These are phyloP conservation scores for Phoma sp. DNA, from an alignment of 2,329 filamentous ascomycete genomes.

Conservation along the genomic window DNA sequence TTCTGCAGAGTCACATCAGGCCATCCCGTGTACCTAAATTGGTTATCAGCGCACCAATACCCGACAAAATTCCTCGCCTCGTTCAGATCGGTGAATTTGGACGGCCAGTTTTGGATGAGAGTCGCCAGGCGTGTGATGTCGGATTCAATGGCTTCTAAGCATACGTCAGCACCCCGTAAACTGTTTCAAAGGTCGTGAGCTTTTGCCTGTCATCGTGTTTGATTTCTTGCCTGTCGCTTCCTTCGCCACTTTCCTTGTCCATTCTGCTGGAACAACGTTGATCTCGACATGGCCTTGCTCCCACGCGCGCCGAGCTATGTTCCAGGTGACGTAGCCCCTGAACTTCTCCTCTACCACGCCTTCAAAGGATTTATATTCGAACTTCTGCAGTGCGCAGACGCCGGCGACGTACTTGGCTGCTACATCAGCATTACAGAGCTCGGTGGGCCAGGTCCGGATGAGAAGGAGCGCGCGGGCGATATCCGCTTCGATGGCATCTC, in stretches of 20 bases:
- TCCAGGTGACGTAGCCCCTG: slow-evolving; percentile 4
- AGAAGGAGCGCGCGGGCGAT: not conserved
- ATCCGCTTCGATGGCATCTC: slow-evolving; percentile 6
- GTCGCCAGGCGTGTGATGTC: not conserved
- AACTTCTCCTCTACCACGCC: slow-evolving; percentile 1
- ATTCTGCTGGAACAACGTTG: not conserved
- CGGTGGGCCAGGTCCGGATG: not conserved
- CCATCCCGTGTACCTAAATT: slow-evolving; percentile 6
- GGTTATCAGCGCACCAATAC: not conserved
- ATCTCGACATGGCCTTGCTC: not conserved
- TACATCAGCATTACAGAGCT: not conserved
- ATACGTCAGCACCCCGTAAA: not conserved
- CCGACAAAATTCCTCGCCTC: slow-evolving; percentile 14
- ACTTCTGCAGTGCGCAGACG: not conserved
- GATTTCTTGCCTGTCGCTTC: not conserved
- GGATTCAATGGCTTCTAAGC: slow-evolving; percentile 2
- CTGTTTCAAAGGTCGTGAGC: not conserved
- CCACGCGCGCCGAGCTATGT: not conserved
- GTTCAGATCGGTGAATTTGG: slow-evolving; percentile 4
- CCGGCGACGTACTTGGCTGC: slow-evolving; percentile 2
- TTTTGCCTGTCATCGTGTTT: not conserved
- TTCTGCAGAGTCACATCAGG: slow-evolving; percentile 3
- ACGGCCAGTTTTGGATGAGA: not conserved
- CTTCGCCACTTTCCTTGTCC: not conserved
- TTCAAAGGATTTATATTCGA: not conserved